A percentile compares a stretch with the other conserved stretches of the same genome.
These are phyloP conservation scores for Escallonia rubra DNA, from an alignment of 129 eudicot species.

Conservation along the genomic window DNA sequence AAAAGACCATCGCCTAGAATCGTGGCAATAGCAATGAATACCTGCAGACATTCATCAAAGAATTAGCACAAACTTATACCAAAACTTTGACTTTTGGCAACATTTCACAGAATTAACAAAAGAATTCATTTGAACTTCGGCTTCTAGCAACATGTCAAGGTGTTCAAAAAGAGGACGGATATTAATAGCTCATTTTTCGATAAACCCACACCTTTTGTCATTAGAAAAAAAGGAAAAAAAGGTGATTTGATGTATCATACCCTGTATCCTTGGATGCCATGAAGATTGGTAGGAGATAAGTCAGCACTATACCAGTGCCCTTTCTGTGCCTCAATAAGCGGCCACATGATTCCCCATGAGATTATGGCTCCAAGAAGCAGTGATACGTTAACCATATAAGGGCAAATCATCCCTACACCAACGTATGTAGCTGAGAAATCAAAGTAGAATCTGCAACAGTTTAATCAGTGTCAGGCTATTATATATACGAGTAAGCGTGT, in stretches of 20 bases:
- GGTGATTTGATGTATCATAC: neutral
- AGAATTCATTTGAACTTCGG: too few species aligned
- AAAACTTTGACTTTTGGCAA: too few species aligned
- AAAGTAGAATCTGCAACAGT: slow-evolving; percentile 25
- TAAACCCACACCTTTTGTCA: neutral
- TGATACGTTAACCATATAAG: slow-evolving; percentile 30
- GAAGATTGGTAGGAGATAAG: neutral
- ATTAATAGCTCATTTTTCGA: neutral
- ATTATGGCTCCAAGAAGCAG: slow-evolving; percentile 14
- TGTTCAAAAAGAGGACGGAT: too few species aligned
- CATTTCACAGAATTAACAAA: too few species aligned
- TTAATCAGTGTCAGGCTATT: neutral
- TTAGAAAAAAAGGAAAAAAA: too few species aligned
- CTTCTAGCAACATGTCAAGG: too few species aligned
- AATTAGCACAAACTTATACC: too few species aligned
- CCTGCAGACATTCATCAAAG: neutral
- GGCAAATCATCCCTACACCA: slow-evolving; percentile 45
- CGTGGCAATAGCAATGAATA: slow-evolving; percentile 59
- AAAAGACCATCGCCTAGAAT: slow-evolving; percentile 78
- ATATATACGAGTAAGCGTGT: too few species aligned
- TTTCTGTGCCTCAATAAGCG: neutral
- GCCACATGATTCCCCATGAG: slow-evolving; percentile 3
- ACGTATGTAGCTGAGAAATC: slow-evolving; percentile 45
- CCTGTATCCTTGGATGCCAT: slow-evolving; percentile 5
- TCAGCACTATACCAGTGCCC: neutral